Evolutionary conservation across 23 red algal genomes (phyloP).

Genomic region (Cyanidiococcus yangmingshanensis): DNA sequence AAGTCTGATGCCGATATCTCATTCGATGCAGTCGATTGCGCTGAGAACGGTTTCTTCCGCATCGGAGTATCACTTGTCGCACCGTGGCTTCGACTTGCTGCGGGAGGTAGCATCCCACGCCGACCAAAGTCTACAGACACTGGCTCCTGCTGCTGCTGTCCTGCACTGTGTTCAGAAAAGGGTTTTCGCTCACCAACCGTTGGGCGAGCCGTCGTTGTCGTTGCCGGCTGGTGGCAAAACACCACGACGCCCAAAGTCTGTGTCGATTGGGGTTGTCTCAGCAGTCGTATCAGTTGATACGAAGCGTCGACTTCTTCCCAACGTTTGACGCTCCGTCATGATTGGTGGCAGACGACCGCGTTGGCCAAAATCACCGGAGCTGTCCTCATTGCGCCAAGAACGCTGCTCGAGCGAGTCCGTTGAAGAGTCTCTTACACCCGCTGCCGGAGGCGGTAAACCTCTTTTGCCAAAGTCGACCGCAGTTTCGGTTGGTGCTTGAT

Average conservation of each 20-base stretch:
- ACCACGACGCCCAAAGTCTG: no score
- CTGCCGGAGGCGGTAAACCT: background rate
- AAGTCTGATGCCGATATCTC: background rate
- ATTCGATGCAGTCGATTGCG: background rate
- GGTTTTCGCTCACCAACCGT: no score
- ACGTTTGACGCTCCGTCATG: background rate
- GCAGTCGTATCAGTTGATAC: no score
- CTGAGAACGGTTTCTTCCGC: background rate
- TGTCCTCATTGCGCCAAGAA: background rate
- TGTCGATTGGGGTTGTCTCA: no score
- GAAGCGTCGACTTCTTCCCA: no score
- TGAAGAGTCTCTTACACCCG: background rate
- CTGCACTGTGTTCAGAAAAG: no score
- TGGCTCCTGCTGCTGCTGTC: no score
- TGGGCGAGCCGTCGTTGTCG: no score
- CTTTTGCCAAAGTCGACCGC: background rate
- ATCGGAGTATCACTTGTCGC: no score
- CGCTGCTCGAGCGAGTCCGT: background rate
- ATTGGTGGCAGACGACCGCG: conserved; percentile 2
- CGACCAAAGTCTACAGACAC: background rate
- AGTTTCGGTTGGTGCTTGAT: background rate
- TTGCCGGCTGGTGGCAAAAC: no score
- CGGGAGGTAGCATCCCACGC: background rate
- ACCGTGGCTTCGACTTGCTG: background rate
- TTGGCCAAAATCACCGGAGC: background rate